Conservation (phyloP, 228 moss, liverwort and hornwort genomes). For the Sphagnum magellanicum region DNA sequence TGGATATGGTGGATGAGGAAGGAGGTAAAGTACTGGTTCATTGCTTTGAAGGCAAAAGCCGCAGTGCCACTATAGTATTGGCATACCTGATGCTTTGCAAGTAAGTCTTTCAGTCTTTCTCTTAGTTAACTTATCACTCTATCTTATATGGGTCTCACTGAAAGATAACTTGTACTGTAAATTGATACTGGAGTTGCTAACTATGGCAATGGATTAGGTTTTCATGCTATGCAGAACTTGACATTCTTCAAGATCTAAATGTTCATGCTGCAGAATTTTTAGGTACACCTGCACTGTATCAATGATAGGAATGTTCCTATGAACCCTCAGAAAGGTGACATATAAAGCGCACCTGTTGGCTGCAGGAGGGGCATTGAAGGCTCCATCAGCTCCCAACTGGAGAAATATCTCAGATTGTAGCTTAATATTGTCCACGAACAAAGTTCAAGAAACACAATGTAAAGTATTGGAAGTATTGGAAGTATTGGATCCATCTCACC, state of each 20-base stretch:
- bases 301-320: not conserved
- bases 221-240: not conserved
- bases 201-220: not conserved
- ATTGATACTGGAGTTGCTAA: not conserved
- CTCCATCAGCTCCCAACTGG: too few relatives aligned
- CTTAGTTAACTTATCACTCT: not conserved
- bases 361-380: too few relatives aligned
- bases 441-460: too few relatives aligned
- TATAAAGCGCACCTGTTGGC: too few relatives aligned
- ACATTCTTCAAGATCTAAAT: not conserved
- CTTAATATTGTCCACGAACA: too few relatives aligned
- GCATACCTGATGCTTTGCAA: slow-evolving; percentile 93
- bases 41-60: slow-evolving; percentile 97
- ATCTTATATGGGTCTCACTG: not conserved
- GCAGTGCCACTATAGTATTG: slow-evolving; percentile 77
- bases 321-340: too few relatives aligned
- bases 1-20: slow-evolving; percentile 54
- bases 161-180: not conserved
- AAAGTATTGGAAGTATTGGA: too few relatives aligned
- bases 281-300: not conserved
- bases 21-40: slow-evolving; percentile 63
- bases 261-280: not conserved
- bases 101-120: slow-evolving; percentile 21
- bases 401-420: too few relatives aligned
- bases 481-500: too few relatives aligned